These are phyloP conservation scores for Vitis cinerea DNA, from an alignment of 164 flowering plant species.

Conservation along the genomic window DNA sequence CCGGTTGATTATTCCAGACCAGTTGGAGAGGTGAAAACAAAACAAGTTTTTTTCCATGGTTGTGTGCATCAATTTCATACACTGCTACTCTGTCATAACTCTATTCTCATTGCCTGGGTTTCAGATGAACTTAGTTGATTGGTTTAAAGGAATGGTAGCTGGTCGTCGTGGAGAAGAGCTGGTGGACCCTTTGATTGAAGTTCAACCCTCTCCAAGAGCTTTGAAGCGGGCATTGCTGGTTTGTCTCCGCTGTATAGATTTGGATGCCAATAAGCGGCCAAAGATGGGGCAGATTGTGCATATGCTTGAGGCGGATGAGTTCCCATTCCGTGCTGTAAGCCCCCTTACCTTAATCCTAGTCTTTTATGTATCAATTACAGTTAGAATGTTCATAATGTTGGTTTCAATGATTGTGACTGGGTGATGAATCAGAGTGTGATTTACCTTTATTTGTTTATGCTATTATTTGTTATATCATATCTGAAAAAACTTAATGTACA, in stretches of 20 bases:
- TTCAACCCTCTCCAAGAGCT: constrained; percentile 64
- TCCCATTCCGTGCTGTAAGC: constrained; percentile 74
- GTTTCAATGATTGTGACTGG: neutral
- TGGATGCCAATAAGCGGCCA: constrained; percentile 73
- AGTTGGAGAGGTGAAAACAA: constrained; percentile 61
- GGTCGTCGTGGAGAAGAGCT: constrained; percentile 71
- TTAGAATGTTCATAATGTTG: neutral
- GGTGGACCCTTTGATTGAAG: constrained; percentile 60
- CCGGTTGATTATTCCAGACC: constrained; percentile 85
- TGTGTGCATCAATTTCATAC: neutral
- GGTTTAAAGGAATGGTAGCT: constrained; percentile 85
- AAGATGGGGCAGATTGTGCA: constrained; percentile 91
- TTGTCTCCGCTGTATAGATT: constrained; percentile 85
- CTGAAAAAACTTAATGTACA: no score
- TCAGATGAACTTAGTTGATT: constrained; percentile 87
- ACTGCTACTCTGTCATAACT: neutral
- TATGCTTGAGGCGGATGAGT: constrained; percentile 96
- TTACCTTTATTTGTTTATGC: no score
- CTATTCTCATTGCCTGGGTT: constrained; percentile 9
- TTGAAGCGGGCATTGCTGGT: constrained; percentile 68
- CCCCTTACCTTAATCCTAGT: neutral
- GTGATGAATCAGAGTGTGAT: no score
- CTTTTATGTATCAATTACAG: no score
- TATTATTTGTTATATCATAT: no score
- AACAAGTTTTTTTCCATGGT: neutral